A percentile compares a stretch with the other conserved stretches of the same genome.
phyloP scores from a whole-genome alignment of 2,329 filamentous ascomycete species.

The Cucurbitaria berberidis region DNA sequence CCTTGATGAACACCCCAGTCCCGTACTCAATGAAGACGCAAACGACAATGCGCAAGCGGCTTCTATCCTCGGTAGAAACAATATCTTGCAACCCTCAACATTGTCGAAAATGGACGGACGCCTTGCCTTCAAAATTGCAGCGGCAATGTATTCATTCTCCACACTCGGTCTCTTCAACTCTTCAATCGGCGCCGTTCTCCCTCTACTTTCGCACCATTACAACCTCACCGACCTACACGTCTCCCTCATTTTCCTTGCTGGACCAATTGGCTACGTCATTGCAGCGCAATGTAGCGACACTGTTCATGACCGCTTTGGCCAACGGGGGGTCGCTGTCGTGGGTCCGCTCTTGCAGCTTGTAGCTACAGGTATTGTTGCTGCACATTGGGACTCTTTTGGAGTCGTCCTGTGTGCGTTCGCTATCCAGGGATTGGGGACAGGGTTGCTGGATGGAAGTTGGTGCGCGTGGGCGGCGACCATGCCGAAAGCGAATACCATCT shows the following conservation, averaged over 20 bases:
- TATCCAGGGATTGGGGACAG: conserved; percentile 48
- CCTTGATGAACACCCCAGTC: not conserved
- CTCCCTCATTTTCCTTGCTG: conserved; percentile 54
- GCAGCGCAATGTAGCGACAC: conserved; percentile 50
- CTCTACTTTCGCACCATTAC: conserved; percentile 50
- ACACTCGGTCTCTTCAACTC: conserved; percentile 56
- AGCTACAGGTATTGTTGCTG: conserved; percentile 34
- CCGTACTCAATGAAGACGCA: not conserved
- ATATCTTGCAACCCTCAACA: not conserved
- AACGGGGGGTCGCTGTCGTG: conserved; percentile 51
- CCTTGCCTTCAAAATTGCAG: conserved; percentile 50
- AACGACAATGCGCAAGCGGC: not conserved
- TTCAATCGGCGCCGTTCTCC: conserved; percentile 45
- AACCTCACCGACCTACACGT: conserved; percentile 52
- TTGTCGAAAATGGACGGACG: not conserved
- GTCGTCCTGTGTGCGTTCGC: conserved; percentile 42
- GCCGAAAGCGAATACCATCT: conserved; percentile 49
- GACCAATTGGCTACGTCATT: conserved; percentile 53
- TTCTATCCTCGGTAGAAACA: too few relatives aligned
- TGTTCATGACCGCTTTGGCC: conserved; percentile 52
- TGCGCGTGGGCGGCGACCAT: conserved; percentile 55
- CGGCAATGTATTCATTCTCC: conserved; percentile 65
- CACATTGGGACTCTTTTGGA: conserved; percentile 39
- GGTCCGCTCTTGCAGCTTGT: conserved; percentile 49
- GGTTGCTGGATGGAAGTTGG: conserved; percentile 54